Evolutionary conservation across 345 rosid genomes (phyloP).

Genomic region (Odontarrhena argentea): DNA sequence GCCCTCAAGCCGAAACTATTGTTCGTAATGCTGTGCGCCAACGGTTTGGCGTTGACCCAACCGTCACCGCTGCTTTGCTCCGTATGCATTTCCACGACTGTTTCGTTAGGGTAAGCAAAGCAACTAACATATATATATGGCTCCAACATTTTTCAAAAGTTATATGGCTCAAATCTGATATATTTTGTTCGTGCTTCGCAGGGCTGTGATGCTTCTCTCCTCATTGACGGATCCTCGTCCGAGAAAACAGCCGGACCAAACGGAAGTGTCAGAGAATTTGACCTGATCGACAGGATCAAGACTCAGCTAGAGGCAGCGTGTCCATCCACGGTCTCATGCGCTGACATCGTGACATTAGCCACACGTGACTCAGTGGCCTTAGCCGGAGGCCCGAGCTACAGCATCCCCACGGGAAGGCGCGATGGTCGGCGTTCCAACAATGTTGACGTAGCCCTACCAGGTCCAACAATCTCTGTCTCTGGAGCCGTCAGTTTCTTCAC

Average conservation of each 20-base stretch:
- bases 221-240: slow-evolving; percentile 58
- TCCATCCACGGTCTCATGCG: slow-evolving; percentile 70
- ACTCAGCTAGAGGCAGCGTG: slow-evolving; percentile 56
- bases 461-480: slow-evolving; percentile 49
- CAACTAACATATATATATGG: slow-evolving; percentile 1
- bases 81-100: slow-evolving; percentile 93
- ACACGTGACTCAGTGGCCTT: slow-evolving; percentile 41
- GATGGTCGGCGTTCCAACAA: slow-evolving; percentile 54
- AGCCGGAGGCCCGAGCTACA: slow-evolving; percentile 49
- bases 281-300: slow-evolving; percentile 64
- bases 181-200: neutral
- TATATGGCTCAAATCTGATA: no score
- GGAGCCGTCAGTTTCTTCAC: slow-evolving; percentile 50
- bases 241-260: slow-evolving; percentile 74
- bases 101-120: slow-evolving; percentile 57
- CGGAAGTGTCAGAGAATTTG: slow-evolving; percentile 61
- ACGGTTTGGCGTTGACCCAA: slow-evolving; percentile 45
- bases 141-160: neutral
- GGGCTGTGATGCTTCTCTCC: slow-evolving; percentile 88
- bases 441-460: slow-evolving; percentile 49
- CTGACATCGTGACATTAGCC: slow-evolving; percentile 51
- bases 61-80: slow-evolving; percentile 68
- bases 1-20: slow-evolving; percentile 70
- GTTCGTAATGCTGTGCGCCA: slow-evolving; percentile 45
- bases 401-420: slow-evolving; percentile 63